These are phyloP conservation scores for Antrodiella citrinella DNA, from an alignment of 768 basidiomycete genomes.

Conservation along the genomic window DNA sequence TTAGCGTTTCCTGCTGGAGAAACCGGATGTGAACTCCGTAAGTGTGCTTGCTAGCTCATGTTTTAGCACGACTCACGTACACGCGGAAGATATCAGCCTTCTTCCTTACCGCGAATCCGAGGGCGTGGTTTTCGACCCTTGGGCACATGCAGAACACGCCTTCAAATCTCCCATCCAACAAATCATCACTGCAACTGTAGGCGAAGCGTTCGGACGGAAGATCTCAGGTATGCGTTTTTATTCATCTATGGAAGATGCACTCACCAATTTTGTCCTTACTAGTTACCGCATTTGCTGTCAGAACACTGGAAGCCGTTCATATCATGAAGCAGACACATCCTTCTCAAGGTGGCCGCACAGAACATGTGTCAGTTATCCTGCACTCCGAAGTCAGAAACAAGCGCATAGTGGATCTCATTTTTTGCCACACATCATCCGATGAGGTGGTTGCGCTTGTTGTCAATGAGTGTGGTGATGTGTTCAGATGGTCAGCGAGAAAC, in stretches of 20 bases:
- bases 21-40: constrained; percentile 52
- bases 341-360: background rate
- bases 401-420: constrained; percentile 12
- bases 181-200: constrained; percentile 21
- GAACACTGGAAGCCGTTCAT: constrained; percentile 12
- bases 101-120: constrained; percentile 23
- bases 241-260: too few species aligned
- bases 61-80: too few species aligned
- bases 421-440: constrained; percentile 14
- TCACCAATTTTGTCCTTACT: too few species aligned
- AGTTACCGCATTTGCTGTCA: constrained; percentile 14
- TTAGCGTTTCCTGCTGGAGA: constrained; percentile 62
- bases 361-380: constrained; percentile 7
- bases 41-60: too few species aligned
- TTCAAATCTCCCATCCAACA: constrained; percentile 70
- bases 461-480: constrained; percentile 46
- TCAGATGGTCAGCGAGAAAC: constrained; percentile 31
- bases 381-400: constrained; percentile 12
- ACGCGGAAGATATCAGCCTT: constrained; percentile 40
- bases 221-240: constrained; percentile 7
- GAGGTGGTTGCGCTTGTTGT: constrained; percentile 27
- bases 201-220: background rate
- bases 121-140: constrained; percentile 30
- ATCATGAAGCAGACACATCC: background rate
- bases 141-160: constrained; percentile 30